Evolutionary conservation across 345 rosid genomes (phyloP).

Genomic region (Salix suchowensis): DNA sequence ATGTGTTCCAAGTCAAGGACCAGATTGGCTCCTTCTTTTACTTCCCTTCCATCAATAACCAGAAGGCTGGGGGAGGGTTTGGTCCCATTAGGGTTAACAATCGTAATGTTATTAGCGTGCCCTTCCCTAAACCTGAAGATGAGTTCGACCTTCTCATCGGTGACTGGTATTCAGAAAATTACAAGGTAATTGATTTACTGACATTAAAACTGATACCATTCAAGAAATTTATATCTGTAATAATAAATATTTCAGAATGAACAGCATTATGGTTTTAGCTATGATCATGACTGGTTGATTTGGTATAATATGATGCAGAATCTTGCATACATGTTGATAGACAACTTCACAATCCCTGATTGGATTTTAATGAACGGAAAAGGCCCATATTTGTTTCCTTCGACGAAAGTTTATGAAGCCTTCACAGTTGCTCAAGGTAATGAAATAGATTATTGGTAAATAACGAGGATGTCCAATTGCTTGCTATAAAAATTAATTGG

Average conservation of each 20-base stretch:
- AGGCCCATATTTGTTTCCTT: slow-evolving; percentile 15
- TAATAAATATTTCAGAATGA: not conserved
- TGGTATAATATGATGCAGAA: not conserved
- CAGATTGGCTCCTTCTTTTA: slow-evolving; percentile 19
- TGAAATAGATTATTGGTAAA: too few species aligned
- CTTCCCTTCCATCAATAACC: slow-evolving; percentile 15
- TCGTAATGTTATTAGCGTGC: not conserved
- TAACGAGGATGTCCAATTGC: not conserved
- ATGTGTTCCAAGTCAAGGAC: slow-evolving; percentile 16
- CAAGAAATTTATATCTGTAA: too few species aligned
- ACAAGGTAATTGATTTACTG: slow-evolving; percentile 30
- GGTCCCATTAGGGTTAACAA: slow-evolving; percentile 17
- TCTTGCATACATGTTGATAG: not conserved
- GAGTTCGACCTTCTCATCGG: slow-evolving; percentile 18
- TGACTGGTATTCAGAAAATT: slow-evolving; percentile 18
- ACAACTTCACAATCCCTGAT: slow-evolving; percentile 10
- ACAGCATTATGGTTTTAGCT: not conserved
- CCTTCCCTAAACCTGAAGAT: slow-evolving; percentile 15
- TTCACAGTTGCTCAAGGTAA: slow-evolving; percentile 35
- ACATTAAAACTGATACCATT: too few species aligned
- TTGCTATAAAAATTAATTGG: not conserved
- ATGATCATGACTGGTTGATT: not conserved
- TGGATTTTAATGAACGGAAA: slow-evolving; percentile 38
- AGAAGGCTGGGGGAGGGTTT: slow-evolving; percentile 20
- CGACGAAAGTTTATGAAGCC: slow-evolving; percentile 12